Evolutionary conservation across 768 basidiomycete genomes (phyloP), one percentile per base, ranked within the genome.

Genomic region (Auriscalpium vulgare): DNA sequence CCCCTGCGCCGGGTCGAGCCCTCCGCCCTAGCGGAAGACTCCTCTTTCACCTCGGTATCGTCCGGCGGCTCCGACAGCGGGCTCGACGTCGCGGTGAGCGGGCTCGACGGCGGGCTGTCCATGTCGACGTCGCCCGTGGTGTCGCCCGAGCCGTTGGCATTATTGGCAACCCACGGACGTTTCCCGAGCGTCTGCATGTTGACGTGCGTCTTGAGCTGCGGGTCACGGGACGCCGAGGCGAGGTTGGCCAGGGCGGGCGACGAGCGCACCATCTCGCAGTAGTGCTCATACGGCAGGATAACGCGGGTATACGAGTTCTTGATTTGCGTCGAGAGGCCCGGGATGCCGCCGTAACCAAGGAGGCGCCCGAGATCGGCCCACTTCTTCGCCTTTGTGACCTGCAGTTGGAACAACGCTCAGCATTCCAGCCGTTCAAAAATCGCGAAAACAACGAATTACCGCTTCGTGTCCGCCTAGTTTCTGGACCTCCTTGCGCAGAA

Each of bases 241-340:
- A 61, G 53, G 50, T 50, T 68, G 14, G 77, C 75, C 52, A 78
- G 60, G 11, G 69, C 66, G 19, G 86, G 81, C 35, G 84, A 84
- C 63, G 81, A 85, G 57, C 83, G 80, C 47, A 85, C 88, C 50
- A 84, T 81, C 49, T 86, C 82, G 56, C 84, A 86, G 68, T 92
- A 97, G 64, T 90, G 83, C 65, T 98, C 95, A 65, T 92, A 99
- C n/a, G 97, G 97, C 46, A 93, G 80, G 63, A 99, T 90, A 66
- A 99, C 90, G 54, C 88, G 83, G 56, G 79, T 79, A 70, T 95
- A 99, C 5, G 94, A 91, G 63, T 83, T 85, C 74, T 91, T 91
- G 69, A 98, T 83, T 66, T 94, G 88, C 1, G 87, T 85, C 14
- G 88, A 88, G 57, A 95, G 79, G 50, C 89, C 88, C 37, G 85